phyloP scores from a whole-genome alignment of 2,329 filamentous ascomycete genomes.

The Colletotrichum brevisporum region DNA sequence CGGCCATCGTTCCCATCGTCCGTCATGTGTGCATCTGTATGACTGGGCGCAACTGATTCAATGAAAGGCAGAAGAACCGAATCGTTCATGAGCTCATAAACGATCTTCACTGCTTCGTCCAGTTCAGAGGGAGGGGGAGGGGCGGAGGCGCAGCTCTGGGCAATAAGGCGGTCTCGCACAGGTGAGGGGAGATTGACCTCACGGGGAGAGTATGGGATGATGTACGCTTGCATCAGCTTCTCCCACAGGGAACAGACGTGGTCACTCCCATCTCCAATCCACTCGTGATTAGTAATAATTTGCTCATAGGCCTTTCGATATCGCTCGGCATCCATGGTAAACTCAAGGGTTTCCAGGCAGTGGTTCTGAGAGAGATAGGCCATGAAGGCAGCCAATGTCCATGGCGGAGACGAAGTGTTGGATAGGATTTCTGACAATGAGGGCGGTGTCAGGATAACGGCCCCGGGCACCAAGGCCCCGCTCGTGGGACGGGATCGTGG shows the following conservation, averaged over 20 bases:
- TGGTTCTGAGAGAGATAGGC: slow-evolving; percentile 97
- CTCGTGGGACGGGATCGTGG: slow-evolving; percentile 65
- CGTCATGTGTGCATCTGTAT: slow-evolving; percentile 52
- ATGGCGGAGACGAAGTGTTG: slow-evolving; percentile 88
- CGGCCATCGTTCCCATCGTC: slow-evolving; percentile 53
- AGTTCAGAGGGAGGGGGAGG: slow-evolving; percentile 83
- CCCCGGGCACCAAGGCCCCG: slow-evolving; percentile 60
- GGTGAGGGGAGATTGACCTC: slow-evolving; percentile 92
- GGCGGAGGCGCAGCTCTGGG: slow-evolving; percentile 67
- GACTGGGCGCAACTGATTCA: slow-evolving; percentile 69
- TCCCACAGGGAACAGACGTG: slow-evolving; percentile 88
- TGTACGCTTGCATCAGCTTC: slow-evolving; percentile 90
- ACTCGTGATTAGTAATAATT: slow-evolving; percentile 58
- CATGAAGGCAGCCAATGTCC: slow-evolving; percentile 94
- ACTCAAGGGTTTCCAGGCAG: slow-evolving; percentile 95
- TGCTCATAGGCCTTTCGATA: slow-evolving; percentile 76
- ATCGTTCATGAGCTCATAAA: slow-evolving; percentile 98
- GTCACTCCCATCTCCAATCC: slow-evolving; percentile 63
- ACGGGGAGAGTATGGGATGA: slow-evolving; percentile 84
- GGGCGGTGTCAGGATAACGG: slow-evolving; percentile 64
- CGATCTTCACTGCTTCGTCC: slow-evolving; percentile 86
- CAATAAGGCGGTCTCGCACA: slow-evolving; percentile 85
- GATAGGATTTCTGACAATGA: slow-evolving; percentile 89
- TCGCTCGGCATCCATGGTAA: slow-evolving; percentile 92
- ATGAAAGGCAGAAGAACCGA: slow-evolving; percentile 94